Conservation (phyloP, 2,329 filamentous ascomycete species). For the Berkeleyomyces rouxiae region DNA sequence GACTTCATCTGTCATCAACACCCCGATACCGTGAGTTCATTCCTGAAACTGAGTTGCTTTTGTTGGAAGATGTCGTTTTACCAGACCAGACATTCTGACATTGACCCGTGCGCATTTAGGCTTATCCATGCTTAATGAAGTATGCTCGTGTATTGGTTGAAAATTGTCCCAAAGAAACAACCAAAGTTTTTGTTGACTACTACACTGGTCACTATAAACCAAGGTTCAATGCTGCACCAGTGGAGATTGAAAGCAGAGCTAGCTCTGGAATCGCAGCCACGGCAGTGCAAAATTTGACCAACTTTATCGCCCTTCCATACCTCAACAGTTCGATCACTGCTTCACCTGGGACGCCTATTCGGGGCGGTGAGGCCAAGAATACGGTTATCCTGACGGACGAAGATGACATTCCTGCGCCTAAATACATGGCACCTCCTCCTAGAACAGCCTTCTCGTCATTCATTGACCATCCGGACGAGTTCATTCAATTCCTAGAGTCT, state of each 20-base stretch:
- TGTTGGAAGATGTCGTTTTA: neutral
- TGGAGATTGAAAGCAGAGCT: conserved; percentile 9
- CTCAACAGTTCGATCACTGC: conserved; percentile 49
- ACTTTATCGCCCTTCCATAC: conserved; percentile 69
- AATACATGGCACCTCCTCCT: conserved; percentile 68
- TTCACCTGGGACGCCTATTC: conserved; percentile 32
- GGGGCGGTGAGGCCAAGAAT: conserved; percentile 33
- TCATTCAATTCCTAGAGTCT: conserved; percentile 82
- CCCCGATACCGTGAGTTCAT: conserved; percentile 47
- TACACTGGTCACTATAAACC: conserved; percentile 75
- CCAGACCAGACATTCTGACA: accelerated
- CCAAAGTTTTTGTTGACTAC: conserved; percentile 81
- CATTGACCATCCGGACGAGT: conserved; percentile 82
- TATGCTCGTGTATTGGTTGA: conserved; percentile 84
- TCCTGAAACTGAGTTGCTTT: neutral
- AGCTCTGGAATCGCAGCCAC: conserved; percentile 42
- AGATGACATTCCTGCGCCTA: conserved; percentile 28
- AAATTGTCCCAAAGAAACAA: conserved; percentile 67
- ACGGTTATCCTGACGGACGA: conserved; percentile 30
- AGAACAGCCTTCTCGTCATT: conserved; percentile 90
- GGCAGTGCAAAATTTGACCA: conserved; percentile 73
- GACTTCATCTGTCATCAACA: conserved; percentile 84
- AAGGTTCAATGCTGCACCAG: conserved; percentile 29
- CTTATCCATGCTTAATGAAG: conserved; percentile 82
- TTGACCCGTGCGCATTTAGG: conserved; percentile 27